Evolutionary conservation across 2,329 filamentous ascomycete species (phyloP).

Genomic region (Pyricularia sp.): DNA sequence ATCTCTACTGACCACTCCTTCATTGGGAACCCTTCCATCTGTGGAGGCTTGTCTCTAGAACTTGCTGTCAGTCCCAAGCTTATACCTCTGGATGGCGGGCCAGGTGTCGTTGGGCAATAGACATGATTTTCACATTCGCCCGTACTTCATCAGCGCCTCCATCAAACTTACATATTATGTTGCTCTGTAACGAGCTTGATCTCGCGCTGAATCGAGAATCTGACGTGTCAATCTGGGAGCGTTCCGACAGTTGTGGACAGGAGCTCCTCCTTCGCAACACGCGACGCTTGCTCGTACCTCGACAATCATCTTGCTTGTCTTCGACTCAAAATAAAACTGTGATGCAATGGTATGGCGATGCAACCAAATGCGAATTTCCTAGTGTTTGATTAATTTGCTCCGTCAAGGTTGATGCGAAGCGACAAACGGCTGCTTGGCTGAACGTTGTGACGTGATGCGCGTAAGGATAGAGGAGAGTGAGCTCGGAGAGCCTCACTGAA

Average conservation of each 20-base stretch:
- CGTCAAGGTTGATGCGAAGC: not conserved
- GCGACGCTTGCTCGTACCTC: constrained; percentile 17
- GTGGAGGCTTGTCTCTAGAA: constrained; percentile 65
- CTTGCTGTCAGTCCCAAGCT: not conserved
- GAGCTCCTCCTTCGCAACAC: constrained; percentile 1
- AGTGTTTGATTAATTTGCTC: not conserved
- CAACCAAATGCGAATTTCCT: not conserved
- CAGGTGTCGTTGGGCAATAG: not conserved
- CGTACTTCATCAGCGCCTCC: not conserved
- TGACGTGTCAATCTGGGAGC: not conserved
- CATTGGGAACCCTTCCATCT: constrained; percentile 83
- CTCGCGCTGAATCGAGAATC: constrained; percentile 56
- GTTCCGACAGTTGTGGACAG: not conserved
- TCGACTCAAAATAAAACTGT: not conserved
- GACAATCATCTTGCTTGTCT: constrained; percentile 24
- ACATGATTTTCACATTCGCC: not conserved
- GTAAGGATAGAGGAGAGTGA: not conserved
- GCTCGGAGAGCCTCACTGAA: not conserved
- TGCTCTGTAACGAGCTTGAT: constrained; percentile 93
- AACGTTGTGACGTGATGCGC: not conserved
- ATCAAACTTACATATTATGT: constrained; percentile 59
- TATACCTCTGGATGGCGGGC: not conserved
- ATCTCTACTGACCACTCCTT: constrained; percentile 86
- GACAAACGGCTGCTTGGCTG: not conserved
- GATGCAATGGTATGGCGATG: not conserved